These are phyloP conservation scores for Lithohypha guttulata DNA, from an alignment of 2,329 filamentous ascomycete species.

Conservation along the genomic window DNA sequence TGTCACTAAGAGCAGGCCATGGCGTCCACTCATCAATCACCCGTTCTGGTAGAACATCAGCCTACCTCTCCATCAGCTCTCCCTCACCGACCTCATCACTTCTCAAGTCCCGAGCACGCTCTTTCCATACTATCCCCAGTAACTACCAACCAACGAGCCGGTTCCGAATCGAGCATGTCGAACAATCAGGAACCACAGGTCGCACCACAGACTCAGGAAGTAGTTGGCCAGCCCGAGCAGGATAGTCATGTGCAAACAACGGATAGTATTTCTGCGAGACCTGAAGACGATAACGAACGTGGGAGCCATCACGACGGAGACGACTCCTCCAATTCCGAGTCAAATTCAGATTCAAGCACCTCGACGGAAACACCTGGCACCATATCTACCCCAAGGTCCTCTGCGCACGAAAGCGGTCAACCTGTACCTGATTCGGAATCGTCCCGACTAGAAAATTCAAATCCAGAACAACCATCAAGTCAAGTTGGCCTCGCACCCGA, in stretches of 20 bases:
- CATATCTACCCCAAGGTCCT: slow-evolving; percentile 5
- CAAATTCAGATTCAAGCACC: slow-evolving; percentile 8
- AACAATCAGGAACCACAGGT: too few relatives aligned
- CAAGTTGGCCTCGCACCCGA: background rate
- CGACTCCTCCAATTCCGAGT: slow-evolving; percentile 8
- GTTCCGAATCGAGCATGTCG: too few relatives aligned
- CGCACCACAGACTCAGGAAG: too few relatives aligned
- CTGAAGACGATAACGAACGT: too few relatives aligned
- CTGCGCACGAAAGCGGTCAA: slow-evolving; percentile 7
- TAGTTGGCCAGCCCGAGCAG: too few relatives aligned
- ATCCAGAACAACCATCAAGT: background rate
- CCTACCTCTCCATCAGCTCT: slow-evolving; percentile 15
- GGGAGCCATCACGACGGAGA: slow-evolving; percentile 3
- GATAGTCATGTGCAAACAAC: too few relatives aligned
- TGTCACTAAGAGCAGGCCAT: slow-evolving; percentile 8
- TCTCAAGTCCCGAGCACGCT: slow-evolving; percentile 5
- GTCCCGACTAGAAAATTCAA: background rate
- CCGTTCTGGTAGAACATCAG: slow-evolving; percentile 18
- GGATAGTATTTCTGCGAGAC: too few relatives aligned
- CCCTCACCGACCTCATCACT: slow-evolving; percentile 5
- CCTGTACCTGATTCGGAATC: slow-evolving; percentile 1
- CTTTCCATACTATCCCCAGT: slow-evolving; percentile 4
- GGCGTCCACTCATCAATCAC: slow-evolving; percentile 17
- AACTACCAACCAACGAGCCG: background rate
- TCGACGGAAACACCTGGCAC: slow-evolving; percentile 9